Evolutionary conservation across 2,329 filamentous ascomycete genomes (phyloP), one percentile per base, ranked within the genome.

Genomic region (Chaetomiaceae sp.): DNA sequence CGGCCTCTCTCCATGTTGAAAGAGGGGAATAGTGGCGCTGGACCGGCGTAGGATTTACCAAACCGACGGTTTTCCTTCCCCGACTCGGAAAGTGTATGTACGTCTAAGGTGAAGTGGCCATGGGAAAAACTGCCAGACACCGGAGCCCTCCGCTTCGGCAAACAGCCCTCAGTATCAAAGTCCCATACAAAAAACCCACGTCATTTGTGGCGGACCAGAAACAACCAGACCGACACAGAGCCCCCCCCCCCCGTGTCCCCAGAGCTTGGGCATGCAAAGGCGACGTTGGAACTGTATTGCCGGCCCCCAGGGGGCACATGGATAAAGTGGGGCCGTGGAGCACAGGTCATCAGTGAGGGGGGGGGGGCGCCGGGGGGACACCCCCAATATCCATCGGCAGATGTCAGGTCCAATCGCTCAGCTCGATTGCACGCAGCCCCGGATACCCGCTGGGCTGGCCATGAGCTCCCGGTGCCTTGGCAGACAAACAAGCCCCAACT

Each of bases 361-460:
- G 53, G 51, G 56, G 48, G 52, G 56, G 37, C n/a, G 47, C 48
- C 13, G 13, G 16, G 4, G 36, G 37, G 11, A 27, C 36, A 48
- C 44, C 49, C 45, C 44, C 48, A 54, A 48, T 54, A 51, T 54
- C 51, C 48, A 56, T 62, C 62, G 62, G 62, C 62, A 64, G 59
- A 64, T 64, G 61, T 59, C 43, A 56, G 37, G 47, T 60, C 61
- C 61, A 63, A 63, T 63, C 54, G 59, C 30, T 37, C 50, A 38
- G 25, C 42, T 20, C 25, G 45, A 48, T 40, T 25, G 20, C 36
- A 38, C 3, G 41, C 53, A 48, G 30, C n/a, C 37, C 38, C 10
- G 37, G 43, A 34, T 16, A 38, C 40, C 37, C 34, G 41, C 27
- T n/a, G 23, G 11, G 7, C 37, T 27, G 25, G 25, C 25, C 30